These are phyloP conservation scores for Rosa hybrid DNA, from an alignment of 331 rosid genomes.

Conservation along the genomic window DNA sequence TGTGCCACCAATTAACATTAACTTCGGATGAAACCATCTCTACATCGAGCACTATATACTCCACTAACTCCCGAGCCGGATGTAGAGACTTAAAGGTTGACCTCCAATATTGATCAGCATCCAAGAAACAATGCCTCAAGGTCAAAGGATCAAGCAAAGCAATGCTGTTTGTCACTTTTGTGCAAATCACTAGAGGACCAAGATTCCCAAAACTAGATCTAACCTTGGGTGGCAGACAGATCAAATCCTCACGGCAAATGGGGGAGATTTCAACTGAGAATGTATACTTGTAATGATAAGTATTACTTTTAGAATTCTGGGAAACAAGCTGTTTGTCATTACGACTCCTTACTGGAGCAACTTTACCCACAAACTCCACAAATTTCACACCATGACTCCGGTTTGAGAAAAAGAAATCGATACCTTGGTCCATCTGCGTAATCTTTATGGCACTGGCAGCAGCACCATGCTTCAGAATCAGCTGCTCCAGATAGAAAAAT, in stretches of 20 bases:
- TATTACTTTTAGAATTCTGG: constrained; percentile 62
- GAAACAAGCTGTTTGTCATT: constrained; percentile 63
- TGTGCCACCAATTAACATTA: constrained; percentile 43
- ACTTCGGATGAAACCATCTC: constrained; percentile 47
- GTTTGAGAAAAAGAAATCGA: constrained; percentile 75
- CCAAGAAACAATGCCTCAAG: constrained; percentile 60
- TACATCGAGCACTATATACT: constrained; percentile 62
- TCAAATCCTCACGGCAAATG: constrained; percentile 68
- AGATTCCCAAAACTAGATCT: constrained; percentile 60
- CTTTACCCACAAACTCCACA: constrained; percentile 58
- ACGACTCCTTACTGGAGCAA: constrained; percentile 54
- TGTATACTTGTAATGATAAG: constrained; percentile 59
- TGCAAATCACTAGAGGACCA: constrained; percentile 74
- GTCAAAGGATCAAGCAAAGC: constrained; percentile 70
- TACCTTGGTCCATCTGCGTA: constrained; percentile 66
- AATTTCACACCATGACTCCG: constrained; percentile 68
- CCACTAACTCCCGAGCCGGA: constrained; percentile 58
- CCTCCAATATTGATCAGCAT: constrained; percentile 79
- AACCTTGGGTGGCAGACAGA: constrained; percentile 65
- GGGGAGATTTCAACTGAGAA: constrained; percentile 73
- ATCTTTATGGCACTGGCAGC: constrained; percentile 67
- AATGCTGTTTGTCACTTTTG: constrained; percentile 60
- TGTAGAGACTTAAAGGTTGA: constrained; percentile 54
- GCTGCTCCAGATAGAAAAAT: constrained; percentile 71
- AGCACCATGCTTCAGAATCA: constrained; percentile 67